Percentiles rank a stretch among this genome's conserved stretches.
Conservation (phyloP, 129 eudicot genomes). For the Chrysanthemum makinoi region DNA sequence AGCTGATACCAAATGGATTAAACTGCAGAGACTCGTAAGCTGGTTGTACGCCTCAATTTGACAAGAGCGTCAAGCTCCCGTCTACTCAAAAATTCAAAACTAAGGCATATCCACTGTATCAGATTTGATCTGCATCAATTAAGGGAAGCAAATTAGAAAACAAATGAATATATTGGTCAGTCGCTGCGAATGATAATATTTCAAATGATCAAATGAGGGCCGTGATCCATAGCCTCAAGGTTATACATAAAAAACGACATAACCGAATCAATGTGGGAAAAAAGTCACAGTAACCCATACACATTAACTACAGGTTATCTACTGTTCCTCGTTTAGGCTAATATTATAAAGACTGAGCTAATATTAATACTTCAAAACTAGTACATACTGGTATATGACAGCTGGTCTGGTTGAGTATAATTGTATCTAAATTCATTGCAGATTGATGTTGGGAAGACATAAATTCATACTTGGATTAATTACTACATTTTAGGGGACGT, state of each 20-base stretch:
- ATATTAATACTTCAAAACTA: no score
- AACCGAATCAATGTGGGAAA: no score
- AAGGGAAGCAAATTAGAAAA: not conserved
- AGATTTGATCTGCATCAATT: slow-evolving; percentile 31
- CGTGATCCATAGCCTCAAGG: not conserved
- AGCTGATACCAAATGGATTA: slow-evolving; percentile 7
- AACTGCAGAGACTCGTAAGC: slow-evolving; percentile 11
- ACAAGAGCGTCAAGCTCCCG: not conserved
- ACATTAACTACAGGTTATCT: no score
- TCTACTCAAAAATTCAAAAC: not conserved
- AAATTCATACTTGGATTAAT: no score
- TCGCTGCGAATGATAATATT: not conserved
- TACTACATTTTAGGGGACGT: no score
- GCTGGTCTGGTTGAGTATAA: no score
- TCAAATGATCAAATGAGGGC: slow-evolving; percentile 3
- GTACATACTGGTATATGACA: no score
- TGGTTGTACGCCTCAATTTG: slow-evolving; percentile 10
- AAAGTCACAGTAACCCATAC: no score
- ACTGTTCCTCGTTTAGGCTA: no score
- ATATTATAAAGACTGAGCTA: no score
- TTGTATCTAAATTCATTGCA: no score
- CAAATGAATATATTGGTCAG: not conserved
- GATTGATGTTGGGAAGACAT: no score
- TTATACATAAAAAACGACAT: not conserved
- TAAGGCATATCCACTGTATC: not conserved